These are phyloP conservation scores for Thalassia testudinum DNA, from an alignment of 116 monocot species.

Conservation along the genomic window DNA sequence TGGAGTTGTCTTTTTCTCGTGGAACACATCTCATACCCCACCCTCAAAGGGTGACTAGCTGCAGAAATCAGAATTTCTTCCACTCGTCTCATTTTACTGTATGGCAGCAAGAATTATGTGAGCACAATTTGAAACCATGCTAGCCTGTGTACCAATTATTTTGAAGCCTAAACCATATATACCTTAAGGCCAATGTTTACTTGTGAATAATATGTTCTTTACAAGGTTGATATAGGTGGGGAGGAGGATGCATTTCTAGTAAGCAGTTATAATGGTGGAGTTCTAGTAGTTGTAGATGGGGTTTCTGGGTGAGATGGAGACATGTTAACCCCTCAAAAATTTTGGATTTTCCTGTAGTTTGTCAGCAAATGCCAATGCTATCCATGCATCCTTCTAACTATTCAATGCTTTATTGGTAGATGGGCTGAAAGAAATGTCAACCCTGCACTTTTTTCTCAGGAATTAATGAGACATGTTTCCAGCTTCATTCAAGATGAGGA, in stretches of 20 bases:
- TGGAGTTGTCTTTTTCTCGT: constrained; percentile 47
- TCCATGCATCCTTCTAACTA: constrained; percentile 39
- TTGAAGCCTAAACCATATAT: no score
- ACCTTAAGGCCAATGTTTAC: no score
- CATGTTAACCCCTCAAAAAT: neutral
- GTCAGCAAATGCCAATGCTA: no score
- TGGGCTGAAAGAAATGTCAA: constrained; percentile 78
- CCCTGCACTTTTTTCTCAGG: constrained; percentile 75
- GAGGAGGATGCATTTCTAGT: constrained; percentile 88
- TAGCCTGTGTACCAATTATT: no score
- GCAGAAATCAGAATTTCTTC: no score
- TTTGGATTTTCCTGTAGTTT: no score
- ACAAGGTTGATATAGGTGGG: constrained; percentile 67
- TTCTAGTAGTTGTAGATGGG: constrained; percentile 85
- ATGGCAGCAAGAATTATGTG: no score
- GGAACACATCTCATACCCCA: constrained; percentile 74
- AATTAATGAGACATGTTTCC: constrained; percentile 62
- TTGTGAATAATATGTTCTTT: neutral
- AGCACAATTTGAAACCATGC: no score
- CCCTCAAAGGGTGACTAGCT: constrained; percentile 73
- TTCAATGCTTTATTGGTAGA: constrained; percentile 33
- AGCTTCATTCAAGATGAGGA: constrained; percentile 50
- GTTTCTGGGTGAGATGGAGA: constrained; percentile 57
- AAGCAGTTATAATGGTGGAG: constrained; percentile 39
- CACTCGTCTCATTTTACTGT: no score